A percentile compares a stretch with the other conserved stretches of the same genome.
phyloP scores from a whole-genome alignment of 2,329 filamentous ascomycete genomes.

The Diaporthe sp. region DNA sequence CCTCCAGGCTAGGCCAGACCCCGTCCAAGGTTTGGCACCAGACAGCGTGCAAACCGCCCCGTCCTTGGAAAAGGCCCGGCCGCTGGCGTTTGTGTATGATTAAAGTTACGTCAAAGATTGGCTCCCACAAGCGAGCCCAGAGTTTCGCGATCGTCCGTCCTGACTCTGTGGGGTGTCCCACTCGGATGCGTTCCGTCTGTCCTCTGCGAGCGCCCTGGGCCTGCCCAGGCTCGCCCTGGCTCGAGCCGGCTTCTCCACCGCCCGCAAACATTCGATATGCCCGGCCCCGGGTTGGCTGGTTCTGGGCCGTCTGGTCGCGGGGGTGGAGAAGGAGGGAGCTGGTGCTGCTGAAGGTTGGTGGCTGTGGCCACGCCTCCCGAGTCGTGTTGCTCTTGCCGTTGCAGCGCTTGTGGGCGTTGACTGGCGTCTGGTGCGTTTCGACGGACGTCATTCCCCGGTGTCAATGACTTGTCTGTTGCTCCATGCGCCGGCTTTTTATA shows the following conservation, averaged over 20 bases:
- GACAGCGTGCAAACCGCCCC: not conserved
- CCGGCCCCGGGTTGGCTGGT: conserved; percentile 20
- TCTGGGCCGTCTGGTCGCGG: conserved; percentile 10
- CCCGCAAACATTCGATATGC: conserved; percentile 27
- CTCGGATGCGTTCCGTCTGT: conserved; percentile 17
- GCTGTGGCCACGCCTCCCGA: conserved; percentile 21
- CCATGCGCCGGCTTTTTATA: not conserved
- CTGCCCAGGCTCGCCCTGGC: too few species aligned
- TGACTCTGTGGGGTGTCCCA: conserved; percentile 27
- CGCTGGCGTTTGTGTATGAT: conserved; percentile 6
- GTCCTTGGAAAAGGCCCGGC: conserved; percentile 3
- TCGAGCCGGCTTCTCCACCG: not conserved
- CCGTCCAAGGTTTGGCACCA: conserved; percentile 13
- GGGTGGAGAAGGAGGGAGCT: not conserved
- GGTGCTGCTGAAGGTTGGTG: not conserved
- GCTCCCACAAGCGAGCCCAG: conserved; percentile 14
- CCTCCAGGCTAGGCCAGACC: conserved; percentile 3
- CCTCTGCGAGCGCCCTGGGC: not conserved
- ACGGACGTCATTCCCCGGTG: conserved; percentile 14
- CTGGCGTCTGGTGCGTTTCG: conserved; percentile 6
- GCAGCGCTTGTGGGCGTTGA: conserved; percentile 28
- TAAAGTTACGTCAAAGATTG: conserved; percentile 32
- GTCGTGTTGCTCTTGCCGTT: conserved; percentile 28
- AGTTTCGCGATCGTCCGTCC: conserved; percentile 18
- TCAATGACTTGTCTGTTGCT: conserved; percentile 26